phyloP scores from a whole-genome alignment of 108 stramenopile species.

The Pseudonitzschia delicatissima region DNA sequence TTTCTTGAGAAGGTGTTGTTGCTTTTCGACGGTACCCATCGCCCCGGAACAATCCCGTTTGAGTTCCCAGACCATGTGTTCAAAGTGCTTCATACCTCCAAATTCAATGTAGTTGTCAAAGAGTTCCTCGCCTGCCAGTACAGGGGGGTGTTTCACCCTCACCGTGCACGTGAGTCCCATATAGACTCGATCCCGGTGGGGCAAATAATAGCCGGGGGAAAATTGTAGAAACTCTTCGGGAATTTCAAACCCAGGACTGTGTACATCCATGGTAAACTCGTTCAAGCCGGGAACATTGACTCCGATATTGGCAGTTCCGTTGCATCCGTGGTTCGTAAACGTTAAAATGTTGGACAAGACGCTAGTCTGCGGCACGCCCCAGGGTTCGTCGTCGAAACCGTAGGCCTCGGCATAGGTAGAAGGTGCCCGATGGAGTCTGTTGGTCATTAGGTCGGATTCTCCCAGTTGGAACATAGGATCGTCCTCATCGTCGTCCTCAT shows the following conservation, averaged over 20 bases:
- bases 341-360: slow-evolving; percentile 16
- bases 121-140: slow-evolving; percentile 20
- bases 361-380: not conserved
- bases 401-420: slow-evolving; percentile 10
- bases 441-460: not conserved
- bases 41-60: slow-evolving; percentile 18
- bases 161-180: not conserved
- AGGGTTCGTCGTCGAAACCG: slow-evolving; percentile 5
- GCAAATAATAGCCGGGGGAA: not conserved
- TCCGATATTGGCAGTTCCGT: slow-evolving; percentile 31
- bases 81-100: slow-evolving; percentile 17
- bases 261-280: not conserved
- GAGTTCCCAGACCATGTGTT: not conserved
- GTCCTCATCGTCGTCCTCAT: not conserved
- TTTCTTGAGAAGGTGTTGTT: slow-evolving; percentile 10
- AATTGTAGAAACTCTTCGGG: not conserved
- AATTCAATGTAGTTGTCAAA: slow-evolving; percentile 29
- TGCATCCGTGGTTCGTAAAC: slow-evolving; percentile 41
- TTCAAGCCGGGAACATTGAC: not conserved
- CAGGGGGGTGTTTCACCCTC: not conserved
- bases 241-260: not conserved
- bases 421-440: not conserved
- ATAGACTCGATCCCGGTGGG: slow-evolving; percentile 2
- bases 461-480: not conserved
- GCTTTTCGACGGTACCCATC: slow-evolving; percentile 14